phyloP scores from a whole-genome alignment of 805 yeast species.

The Candida ipomoeae region DNA sequence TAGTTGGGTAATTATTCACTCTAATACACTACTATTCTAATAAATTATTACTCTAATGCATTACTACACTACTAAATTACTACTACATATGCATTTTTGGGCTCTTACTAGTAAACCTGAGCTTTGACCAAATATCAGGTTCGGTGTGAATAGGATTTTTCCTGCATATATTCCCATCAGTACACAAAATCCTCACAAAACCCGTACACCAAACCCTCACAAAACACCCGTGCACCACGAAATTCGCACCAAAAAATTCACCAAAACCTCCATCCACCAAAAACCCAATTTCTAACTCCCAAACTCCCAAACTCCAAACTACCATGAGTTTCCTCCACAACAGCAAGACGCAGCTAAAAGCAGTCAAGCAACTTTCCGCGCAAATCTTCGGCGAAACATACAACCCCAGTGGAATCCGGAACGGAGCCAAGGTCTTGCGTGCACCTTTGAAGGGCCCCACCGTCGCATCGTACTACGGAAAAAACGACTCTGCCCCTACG shows the following conservation, averaged over 20 bases:
- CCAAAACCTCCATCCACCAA: neutral
- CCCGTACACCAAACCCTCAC: too few relatives aligned
- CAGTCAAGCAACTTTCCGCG: conserved; percentile 58
- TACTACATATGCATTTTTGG: too few relatives aligned
- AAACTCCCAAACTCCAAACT: neutral
- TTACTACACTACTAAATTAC: too few relatives aligned
- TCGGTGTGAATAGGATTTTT: too few relatives aligned
- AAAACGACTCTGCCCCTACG: conserved; percentile 59
- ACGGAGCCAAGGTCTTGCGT: conserved; percentile 68
- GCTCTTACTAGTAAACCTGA: too few relatives aligned
- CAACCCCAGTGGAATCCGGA: conserved; percentile 62
- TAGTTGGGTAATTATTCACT: too few relatives aligned
- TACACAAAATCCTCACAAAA: too few relatives aligned
- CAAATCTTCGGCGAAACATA: conserved; percentile 65
- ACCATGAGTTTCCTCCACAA: neutral
- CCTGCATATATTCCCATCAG: too few relatives aligned
- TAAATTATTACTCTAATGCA: too few relatives aligned
- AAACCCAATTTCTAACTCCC: too few relatives aligned
- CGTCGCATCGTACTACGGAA: conserved; percentile 68
- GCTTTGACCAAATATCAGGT: too few relatives aligned
- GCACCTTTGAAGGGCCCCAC: conserved; percentile 70
- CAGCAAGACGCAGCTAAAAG: conserved; percentile 42
- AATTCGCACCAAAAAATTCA: neutral
- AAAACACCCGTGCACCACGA: neutral
- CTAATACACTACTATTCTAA: too few relatives aligned